phyloP scores from a whole-genome alignment of 306 rosid species.

The apple (Malus domestica) region DNA sequence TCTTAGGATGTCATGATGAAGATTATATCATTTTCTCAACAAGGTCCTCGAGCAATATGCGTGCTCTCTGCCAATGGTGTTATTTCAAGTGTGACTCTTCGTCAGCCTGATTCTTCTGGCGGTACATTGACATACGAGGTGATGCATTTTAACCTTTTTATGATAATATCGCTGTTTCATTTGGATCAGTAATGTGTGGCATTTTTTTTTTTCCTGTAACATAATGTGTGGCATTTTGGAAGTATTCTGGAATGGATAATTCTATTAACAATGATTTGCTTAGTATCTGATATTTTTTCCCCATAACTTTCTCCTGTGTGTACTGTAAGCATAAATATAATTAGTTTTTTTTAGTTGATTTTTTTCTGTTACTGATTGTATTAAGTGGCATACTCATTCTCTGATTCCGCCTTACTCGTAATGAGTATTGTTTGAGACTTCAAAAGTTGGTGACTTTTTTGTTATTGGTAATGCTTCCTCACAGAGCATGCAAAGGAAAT shows the following conservation, averaged over 20 bases:
- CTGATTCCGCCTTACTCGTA: neutral
- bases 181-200: neutral
- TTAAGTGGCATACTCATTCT: neutral
- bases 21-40: constrained; percentile 95
- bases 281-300: neutral
- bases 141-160: constrained; percentile 7
- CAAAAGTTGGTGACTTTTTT: neutral
- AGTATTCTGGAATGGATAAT: neutral
- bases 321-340: neutral
- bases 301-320: neutral
- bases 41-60: constrained; percentile 91
- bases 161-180: neutral
- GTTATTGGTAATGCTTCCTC: neutral
- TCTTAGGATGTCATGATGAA: constrained; percentile 89
- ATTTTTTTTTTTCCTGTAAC: neutral
- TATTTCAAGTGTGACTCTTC: constrained; percentile 86
- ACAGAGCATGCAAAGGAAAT: neutral
- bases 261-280: neutral
- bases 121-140: constrained; percentile 92
- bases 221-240: neutral
- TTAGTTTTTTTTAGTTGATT: neutral
- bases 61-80: constrained; percentile 89
- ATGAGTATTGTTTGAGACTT: too few species aligned
- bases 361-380: neutral
- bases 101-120: constrained; percentile 81